Conservation (phyloP, 192 early-diverging fungal genomes). For the Dissophora ornata region DNA sequence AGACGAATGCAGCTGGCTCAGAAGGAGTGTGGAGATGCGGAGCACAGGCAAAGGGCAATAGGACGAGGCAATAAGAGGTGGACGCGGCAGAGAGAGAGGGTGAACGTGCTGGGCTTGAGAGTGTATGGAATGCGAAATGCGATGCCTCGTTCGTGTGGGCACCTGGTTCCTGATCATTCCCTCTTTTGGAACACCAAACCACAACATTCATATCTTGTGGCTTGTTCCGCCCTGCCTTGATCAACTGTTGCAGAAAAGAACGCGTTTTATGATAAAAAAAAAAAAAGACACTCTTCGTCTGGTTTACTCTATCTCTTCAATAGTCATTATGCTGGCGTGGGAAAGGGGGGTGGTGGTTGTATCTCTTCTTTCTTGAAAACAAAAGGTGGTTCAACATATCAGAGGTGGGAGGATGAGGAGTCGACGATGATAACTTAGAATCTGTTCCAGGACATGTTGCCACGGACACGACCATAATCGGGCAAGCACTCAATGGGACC, state of each 20-base stretch:
- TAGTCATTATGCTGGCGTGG: conserved; percentile 21
- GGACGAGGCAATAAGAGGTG: not conserved
- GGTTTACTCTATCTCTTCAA: not conserved
- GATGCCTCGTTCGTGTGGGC: not conserved
- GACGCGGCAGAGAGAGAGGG: not conserved
- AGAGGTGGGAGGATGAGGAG: too few relatives aligned
- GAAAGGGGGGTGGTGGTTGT: not conserved
- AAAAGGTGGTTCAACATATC: too few relatives aligned
- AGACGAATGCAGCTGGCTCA: not conserved
- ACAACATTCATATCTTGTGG: not conserved
- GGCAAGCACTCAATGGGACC: conserved; percentile 91
- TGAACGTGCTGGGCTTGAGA: not conserved
- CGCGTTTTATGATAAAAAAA: too few relatives aligned
- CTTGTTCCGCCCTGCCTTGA: not conserved
- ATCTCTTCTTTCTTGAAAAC: too few relatives aligned
- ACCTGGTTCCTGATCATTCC: conserved; percentile 12
- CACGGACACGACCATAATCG: conserved; percentile 90
- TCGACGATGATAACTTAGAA: conserved; percentile 63
- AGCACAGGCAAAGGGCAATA: not conserved
- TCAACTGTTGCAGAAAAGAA: too few relatives aligned
- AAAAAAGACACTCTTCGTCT: too few relatives aligned
- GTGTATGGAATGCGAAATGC: not conserved
- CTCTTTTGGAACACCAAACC: conserved; percentile 14
- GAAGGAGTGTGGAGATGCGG: not conserved
- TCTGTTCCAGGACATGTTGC: conserved; percentile 85